phyloP scores from a whole-genome alignment of 352 stramenopile genomes.

The Aphanomyces euteiches region DNA sequence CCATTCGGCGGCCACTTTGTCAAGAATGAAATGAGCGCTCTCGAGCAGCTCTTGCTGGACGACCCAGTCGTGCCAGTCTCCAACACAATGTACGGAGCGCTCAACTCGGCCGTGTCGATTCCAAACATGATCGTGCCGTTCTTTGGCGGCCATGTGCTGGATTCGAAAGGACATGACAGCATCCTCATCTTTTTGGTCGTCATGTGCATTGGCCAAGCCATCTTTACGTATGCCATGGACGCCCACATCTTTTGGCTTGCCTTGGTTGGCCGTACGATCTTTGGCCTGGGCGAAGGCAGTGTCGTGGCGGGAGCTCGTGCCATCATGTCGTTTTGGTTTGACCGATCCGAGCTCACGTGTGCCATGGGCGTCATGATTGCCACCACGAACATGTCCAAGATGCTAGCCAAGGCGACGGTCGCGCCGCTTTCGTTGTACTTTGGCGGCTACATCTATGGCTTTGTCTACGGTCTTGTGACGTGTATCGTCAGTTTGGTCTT shows the following conservation, averaged over 20 bases:
- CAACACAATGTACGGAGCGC: conserved; percentile 81
- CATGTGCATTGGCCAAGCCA: conserved; percentile 78
- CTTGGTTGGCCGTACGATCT: conserved; percentile 77
- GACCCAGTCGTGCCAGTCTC: conserved; percentile 68
- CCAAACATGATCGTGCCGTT: conserved; percentile 82
- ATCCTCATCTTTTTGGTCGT: conserved; percentile 78
- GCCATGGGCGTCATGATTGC: conserved; percentile 86
- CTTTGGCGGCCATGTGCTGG: conserved; percentile 68
- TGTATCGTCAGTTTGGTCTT: conserved; percentile 44
- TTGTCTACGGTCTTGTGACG: conserved; percentile 73
- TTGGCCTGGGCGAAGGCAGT: conserved; percentile 75
- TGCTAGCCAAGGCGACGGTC: conserved; percentile 85
- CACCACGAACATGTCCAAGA: conserved; percentile 89
- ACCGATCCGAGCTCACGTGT: conserved; percentile 81
- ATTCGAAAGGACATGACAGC: conserved; percentile 70
- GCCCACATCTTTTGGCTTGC: conserved; percentile 79
- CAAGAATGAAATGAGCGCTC: conserved; percentile 82
- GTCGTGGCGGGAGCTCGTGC: conserved; percentile 76
- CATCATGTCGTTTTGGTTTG: conserved; percentile 81
- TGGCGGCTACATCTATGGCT: conserved; percentile 76
- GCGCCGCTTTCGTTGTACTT: conserved; percentile 81
- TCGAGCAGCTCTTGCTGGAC: conserved; percentile 78
- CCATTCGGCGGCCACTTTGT: conserved; percentile 84
- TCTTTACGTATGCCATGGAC: conserved; percentile 54
- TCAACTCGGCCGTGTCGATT: conserved; percentile 76